Base-by-base conservation (phyloP, 1,139 yeast genomes). In the Lodderomyces orthopsilosis region DNA sequence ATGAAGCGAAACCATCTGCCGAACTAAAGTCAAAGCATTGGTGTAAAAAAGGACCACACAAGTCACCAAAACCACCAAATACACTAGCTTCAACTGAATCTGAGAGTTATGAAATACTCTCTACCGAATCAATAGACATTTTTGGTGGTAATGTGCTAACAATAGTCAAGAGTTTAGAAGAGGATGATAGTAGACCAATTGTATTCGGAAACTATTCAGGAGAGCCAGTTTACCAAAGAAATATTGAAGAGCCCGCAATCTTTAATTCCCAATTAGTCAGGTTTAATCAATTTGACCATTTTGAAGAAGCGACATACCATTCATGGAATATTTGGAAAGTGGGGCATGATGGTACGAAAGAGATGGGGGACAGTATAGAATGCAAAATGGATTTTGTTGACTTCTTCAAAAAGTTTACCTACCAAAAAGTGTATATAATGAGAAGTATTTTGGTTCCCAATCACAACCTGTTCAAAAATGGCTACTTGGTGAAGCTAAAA, bases 261-360 rank as follows among this genome's bases (percentile, higher is more conserved):
- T 42, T 43, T 23, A 10, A 38, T 8, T 26, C 33, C 7, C 41
- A 42, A 32, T 7, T 45, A 14, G 21, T n/a, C 14, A 37, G 26
- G 15, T 35, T 40, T 37, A 28, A 36, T 6, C 18, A 34, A 2
- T 38, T 41, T 38, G 38, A 42, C 24, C 28, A 27, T 6, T 41
- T 35, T 12, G 49, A 47, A 27, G 46, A 43, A 33, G 22, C 32
- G 12, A 32, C 46, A 10, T 49, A 49, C 32, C 35, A 41, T 23
- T 15, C 32, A 12, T 49, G 51, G 51, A 41, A 44, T 37, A 28
- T 49, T 10, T 49, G 52, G 52, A 39, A 33, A 14, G 32, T 36
- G 33, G 43, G 40, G 14, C 35, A 23, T 6, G 36, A 40, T 4
- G 32, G 27, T 6, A 26, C 35, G 22, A 46, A 44, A 27, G 41